Base-by-base conservation (phyloP, 495 filamentous ascomycete species). In the Aspergillus affinis region DNA sequence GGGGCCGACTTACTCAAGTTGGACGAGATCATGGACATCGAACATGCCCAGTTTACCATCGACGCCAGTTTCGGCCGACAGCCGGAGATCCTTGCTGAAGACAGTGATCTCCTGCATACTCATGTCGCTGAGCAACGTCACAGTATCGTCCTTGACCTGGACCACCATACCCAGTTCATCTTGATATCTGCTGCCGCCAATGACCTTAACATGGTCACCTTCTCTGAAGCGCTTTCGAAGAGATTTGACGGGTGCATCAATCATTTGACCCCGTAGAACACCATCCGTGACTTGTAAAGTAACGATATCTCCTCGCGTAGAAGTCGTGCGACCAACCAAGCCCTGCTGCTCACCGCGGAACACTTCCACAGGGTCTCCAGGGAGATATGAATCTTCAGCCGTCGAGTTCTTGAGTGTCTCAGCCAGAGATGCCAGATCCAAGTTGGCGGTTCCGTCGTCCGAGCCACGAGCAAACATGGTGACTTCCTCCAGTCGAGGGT, bases 121-220 rank as follows among this genome's bases (percentile, higher is more conserved):
- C 65, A 92, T 88, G 74, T 99, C 95, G 55, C 88, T 95, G 29
- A 98, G 75, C 55, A 99, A 75, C 2, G 95, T 98, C 49, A 99
- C 92, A 20, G 88, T 85, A 70, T 98, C 95, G 29, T 92, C 89
- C 60, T 84, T 86, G 61, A 97, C 94, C 70, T 90, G 88, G 48
- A 97, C 90, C 13, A 99, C 93, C 89, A 97, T 96, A 67, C 95
- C 95, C 50, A 96, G 85, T 74, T 97, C 95, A 65, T 98, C 94
- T 56, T 88, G 83, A 70, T 89, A 98, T 55, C 91, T 88, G 72
- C 93, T 97, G 32, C 92, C 93, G 47, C 94, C 93, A 67, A 97
- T 96, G 61, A 97, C 93, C 74, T 97, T 98, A 78, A 98, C 95
- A 70, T 99, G 95, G 69, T 99, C 94, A 78, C 95, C 95, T 59